These are phyloP conservation scores for Plasmodium gonderi DNA, from an alignment of 169 alveolate genomes.

Conservation along the genomic window DNA sequence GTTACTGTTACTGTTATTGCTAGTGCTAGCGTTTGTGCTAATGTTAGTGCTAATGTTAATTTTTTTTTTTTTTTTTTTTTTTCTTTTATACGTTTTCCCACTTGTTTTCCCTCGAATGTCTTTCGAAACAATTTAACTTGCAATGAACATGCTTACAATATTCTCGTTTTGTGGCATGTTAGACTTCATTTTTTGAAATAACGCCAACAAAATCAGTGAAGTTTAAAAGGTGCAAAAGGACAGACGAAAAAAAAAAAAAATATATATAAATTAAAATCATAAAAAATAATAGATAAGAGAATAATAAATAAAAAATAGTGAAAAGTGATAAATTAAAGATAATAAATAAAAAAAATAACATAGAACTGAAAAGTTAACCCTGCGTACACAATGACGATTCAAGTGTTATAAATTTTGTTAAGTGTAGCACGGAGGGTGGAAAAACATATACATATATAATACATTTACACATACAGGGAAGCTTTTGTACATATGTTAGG, in stretches of 20 bases:
- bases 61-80: slow-evolving; percentile 12
- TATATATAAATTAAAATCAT: too few species aligned
- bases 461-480: background rate
- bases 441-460: background rate
- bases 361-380: slow-evolving; percentile 7
- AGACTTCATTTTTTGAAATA: background rate
- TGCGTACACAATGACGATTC: slow-evolving; percentile 1
- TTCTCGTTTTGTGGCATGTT: background rate
- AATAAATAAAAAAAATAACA: background rate
- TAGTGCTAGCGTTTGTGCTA: background rate
- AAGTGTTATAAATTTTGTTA: background rate
- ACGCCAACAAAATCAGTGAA: background rate
- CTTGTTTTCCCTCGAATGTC: background rate
- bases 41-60: background rate
- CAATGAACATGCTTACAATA: background rate
- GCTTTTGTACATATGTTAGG: background rate
- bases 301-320: background rate
- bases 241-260: background rate
- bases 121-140: background rate
- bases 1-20: background rate
- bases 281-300: background rate
- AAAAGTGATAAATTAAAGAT: background rate
- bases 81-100: slow-evolving; percentile 11
- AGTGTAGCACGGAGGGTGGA: background rate
- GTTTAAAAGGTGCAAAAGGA: background rate